Percentiles rank a stretch among this genome's conserved stretches.
phyloP scores from a whole-genome alignment of 2,329 filamentous ascomycete genomes.

The Leptographium radiaticola region DNA sequence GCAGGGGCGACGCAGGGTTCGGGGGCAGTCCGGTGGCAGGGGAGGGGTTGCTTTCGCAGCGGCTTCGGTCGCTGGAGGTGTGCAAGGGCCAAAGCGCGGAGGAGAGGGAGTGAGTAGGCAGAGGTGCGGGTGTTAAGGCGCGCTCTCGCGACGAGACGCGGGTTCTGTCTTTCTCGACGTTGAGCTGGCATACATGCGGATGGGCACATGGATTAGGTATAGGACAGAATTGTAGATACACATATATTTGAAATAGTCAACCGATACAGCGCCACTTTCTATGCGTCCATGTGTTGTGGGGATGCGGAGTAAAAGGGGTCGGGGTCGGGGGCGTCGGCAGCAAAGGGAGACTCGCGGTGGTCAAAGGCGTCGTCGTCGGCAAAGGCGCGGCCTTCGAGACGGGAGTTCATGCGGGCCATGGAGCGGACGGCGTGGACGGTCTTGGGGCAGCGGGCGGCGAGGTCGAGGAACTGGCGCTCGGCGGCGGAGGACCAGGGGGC shows the following conservation, averaged over 20 bases:
- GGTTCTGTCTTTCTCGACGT: background rate
- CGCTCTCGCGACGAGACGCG: background rate
- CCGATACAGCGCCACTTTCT: too few relatives aligned
- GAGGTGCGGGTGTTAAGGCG: too few relatives aligned
- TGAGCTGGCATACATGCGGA: too few relatives aligned
- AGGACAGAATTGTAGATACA: too few relatives aligned
- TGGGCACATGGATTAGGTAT: too few relatives aligned
- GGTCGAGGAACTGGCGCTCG: slow-evolving; percentile 23
- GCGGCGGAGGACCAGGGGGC: slow-evolving; percentile 34
- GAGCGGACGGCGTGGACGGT: slow-evolving; percentile 26
- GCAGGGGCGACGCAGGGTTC: slow-evolving; percentile 50
- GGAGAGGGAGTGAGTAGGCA: background rate
- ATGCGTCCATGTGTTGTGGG: too few relatives aligned
- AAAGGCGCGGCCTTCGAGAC: slow-evolving; percentile 15
- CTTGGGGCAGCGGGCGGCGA: slow-evolving; percentile 26
- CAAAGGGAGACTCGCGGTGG: too few relatives aligned
- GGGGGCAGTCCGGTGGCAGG: slow-evolving; percentile 32
- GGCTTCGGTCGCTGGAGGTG: slow-evolving; percentile 49
- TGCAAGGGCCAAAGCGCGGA: slow-evolving; percentile 12
- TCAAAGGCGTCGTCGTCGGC: background rate
- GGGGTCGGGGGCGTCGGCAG: too few relatives aligned
- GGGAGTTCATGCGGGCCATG: slow-evolving; percentile 11
- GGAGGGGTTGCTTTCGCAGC: slow-evolving; percentile 58
- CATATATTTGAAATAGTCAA: too few relatives aligned
- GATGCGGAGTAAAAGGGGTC: too few relatives aligned